Evolutionary conservation across 140 eudicot genomes (phyloP).

Genomic region (Ambrosia hybrid): DNA sequence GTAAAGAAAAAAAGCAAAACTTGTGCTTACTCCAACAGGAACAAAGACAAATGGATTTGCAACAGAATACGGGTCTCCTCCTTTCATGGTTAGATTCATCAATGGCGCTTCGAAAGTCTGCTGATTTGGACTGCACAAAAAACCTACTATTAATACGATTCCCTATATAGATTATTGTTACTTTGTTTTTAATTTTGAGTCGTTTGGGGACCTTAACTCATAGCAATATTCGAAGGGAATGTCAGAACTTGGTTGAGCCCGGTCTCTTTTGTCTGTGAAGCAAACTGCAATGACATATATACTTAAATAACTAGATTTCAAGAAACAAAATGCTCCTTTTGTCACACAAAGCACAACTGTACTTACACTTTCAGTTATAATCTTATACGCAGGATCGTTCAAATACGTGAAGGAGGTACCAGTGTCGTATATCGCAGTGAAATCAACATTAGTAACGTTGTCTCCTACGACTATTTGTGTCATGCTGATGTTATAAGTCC

Average conservation of each 20-base stretch:
- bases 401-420: slow-evolving; percentile 87
- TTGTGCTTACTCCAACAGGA: slow-evolving; percentile 40
- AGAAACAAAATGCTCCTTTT: background rate
- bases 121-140: slow-evolving; percentile 57
- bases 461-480: slow-evolving; percentile 56
- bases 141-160: too few species aligned
- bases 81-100: slow-evolving; percentile 72
- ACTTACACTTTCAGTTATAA: slow-evolving; percentile 63
- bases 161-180: too few species aligned
- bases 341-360: background rate
- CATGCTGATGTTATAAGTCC: slow-evolving; percentile 72
- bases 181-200: background rate
- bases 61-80: slow-evolving; percentile 52
- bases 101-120: slow-evolving; percentile 30
- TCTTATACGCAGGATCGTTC: slow-evolving; percentile 72
- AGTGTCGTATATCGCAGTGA: slow-evolving; percentile 76
- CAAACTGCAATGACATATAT: slow-evolving; percentile 54
- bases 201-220: slow-evolving; percentile 41
- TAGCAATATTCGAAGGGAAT: slow-evolving; percentile 77
- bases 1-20: background rate
- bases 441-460: slow-evolving; percentile 45
- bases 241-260: slow-evolving; percentile 35
- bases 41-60: slow-evolving; percentile 39
- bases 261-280: slow-evolving; percentile 61
- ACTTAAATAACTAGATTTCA: slow-evolving; percentile 2